phyloP scores from a whole-genome alignment of 441 rosid genomes.

The Rhodomyrtus psidioides region DNA sequence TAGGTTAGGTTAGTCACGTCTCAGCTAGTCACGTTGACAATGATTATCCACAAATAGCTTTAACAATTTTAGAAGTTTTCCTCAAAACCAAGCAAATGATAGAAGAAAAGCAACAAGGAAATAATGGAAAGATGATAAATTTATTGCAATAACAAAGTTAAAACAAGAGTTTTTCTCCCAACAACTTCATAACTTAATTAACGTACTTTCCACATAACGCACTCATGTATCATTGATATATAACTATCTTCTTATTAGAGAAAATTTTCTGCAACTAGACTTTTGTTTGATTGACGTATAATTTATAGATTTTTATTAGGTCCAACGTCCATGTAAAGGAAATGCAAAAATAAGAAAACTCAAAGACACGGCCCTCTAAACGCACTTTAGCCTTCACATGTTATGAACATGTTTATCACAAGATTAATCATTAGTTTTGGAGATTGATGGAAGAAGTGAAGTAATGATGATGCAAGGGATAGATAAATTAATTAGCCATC shows the following conservation, averaged over 20 bases:
- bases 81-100: neutral
- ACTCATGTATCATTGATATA: too few relatives aligned
- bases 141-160: neutral
- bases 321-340: neutral
- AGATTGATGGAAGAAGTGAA: neutral
- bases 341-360: neutral
- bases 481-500: neutral
- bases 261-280: neutral
- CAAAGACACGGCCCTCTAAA: neutral
- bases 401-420: neutral
- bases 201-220: too few relatives aligned
- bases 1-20: neutral
- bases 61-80: neutral
- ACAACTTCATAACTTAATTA: neutral
- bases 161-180: neutral
- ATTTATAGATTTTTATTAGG: neutral
- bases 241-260: neutral
- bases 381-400: neutral
- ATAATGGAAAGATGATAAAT: neutral
- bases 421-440: neutral
- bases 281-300: neutral
- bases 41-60: neutral
- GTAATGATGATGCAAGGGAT: neutral
- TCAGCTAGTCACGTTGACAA: neutral
- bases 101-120: neutral